Conservation (phyloP, 345 rosid species). For the Gossypium australe region DNA sequence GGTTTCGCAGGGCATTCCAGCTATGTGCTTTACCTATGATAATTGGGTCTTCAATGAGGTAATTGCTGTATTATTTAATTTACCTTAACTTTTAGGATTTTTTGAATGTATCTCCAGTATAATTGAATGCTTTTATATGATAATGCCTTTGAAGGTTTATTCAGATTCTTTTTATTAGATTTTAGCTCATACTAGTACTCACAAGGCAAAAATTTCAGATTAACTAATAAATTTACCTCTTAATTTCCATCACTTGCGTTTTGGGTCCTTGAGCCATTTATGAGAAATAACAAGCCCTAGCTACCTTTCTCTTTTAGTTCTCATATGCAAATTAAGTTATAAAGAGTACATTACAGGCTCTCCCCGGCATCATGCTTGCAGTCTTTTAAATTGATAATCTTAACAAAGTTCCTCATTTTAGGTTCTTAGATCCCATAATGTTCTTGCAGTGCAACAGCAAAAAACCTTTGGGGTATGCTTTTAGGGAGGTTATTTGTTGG, state of each 20-base stretch:
- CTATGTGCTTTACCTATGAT: conserved; percentile 84
- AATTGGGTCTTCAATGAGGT: conserved; percentile 85
- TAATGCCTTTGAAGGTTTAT: background rate
- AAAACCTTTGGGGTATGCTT: conserved; percentile 81
- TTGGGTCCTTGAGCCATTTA: background rate
- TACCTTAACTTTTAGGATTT: background rate
- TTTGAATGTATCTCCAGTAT: background rate
- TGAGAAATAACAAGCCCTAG: background rate
- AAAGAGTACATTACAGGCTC: background rate
- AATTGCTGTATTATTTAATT: conserved; percentile 2
- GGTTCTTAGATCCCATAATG: conserved; percentile 5
- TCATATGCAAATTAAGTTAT: background rate
- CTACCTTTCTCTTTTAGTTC: background rate
- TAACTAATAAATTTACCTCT: background rate
- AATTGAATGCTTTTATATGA: background rate
- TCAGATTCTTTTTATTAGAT: background rate
- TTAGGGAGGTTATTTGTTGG: conserved; percentile 86
- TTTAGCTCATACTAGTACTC: background rate
- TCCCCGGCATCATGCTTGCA: background rate
- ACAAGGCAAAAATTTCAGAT: background rate
- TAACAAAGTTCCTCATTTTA: background rate
- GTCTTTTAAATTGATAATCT: conserved; percentile 6
- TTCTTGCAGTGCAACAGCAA: conserved; percentile 72
- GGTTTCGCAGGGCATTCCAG: conserved; percentile 90
- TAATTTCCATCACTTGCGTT: background rate